Evolutionary conservation across 768 basidiomycete species (phyloP), one percentile per base, ranked within the genome.

Genomic region (Leccinellum albellum): DNA sequence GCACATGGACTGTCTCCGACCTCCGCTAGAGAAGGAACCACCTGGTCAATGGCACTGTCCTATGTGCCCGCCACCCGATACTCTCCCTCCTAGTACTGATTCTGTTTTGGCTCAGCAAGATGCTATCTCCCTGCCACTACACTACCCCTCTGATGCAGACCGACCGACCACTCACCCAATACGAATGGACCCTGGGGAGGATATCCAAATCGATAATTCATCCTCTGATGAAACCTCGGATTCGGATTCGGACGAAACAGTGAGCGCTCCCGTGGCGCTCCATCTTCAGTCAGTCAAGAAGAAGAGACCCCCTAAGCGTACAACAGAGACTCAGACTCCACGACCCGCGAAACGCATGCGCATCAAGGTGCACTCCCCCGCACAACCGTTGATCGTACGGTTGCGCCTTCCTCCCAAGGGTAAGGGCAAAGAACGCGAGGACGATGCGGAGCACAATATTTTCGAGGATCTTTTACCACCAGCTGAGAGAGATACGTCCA

Each of bases 381-480:
- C 71, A 10, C 59, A 75, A 68, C 77, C 69, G 9, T 68, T 74
- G 23, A 70, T 73, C 26, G 79, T 88, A 23, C 80, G 82, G 23
- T 74, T 86, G 48, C 82, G 82, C 28, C 71, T 86, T 9, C 76
- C 80, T 1, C 78, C 79, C n/a, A 82, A 84, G 62, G 81, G 82
- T 29, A 89, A 88, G 68, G 83, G 83, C 31, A 87, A 84, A 66
- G 85, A 85, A 40, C 79, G 81, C 17, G 88, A 91, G 53, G 86
- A 87, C 9, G 86, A 86, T 7, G 75, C 77, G 26, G 70, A 73
- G 12, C 71, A 74, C 44, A 86, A 87, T 24, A 76, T 94, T 50
- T 98, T 95, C 66, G 94, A 97, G 48, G 94, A 94, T 21, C 79
- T 96, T 40, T 78, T 98, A 33, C 72, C 71, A 14, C 72, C 78